phyloP scores from a whole-genome alignment of 805 yeast genomes.

The Monosporozyma servazzii region DNA sequence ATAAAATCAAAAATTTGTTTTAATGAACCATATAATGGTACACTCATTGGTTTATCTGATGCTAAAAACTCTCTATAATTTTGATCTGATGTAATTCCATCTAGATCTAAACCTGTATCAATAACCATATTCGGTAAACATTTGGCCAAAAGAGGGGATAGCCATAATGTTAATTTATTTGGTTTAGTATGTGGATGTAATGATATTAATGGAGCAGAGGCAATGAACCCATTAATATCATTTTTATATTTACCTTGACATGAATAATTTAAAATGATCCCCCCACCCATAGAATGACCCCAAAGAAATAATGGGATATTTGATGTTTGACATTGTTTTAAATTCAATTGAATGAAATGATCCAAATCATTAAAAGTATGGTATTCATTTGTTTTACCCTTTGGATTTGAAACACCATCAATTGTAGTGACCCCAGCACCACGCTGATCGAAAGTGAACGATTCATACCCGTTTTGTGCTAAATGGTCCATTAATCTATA shows the following conservation, averaged over 20 bases:
- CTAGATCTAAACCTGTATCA: conserved; percentile 46
- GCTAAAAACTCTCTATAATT: conserved; percentile 39
- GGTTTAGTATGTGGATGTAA: conserved; percentile 55
- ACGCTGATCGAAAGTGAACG: conserved; percentile 63
- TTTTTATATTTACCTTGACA: conserved; percentile 43
- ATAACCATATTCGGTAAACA: conserved; percentile 42
- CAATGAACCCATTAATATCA: conserved; percentile 38
- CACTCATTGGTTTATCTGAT: conserved; percentile 32
- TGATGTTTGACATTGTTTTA: conserved; percentile 15
- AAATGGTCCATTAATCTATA: conserved; percentile 45
- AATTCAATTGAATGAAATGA: conserved; percentile 32
- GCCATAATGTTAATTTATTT: conserved; percentile 32
- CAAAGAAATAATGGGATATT: conserved; percentile 36
- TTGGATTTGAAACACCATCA: conserved; percentile 53
- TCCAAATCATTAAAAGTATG: conserved; percentile 53
- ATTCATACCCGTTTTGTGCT: conserved; percentile 47
- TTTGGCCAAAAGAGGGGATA: conserved; percentile 35
- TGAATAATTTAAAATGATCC: conserved; percentile 54
- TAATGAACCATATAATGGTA: conserved; percentile 46
- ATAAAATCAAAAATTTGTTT: conserved; percentile 52
- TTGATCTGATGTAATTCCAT: conserved; percentile 44
- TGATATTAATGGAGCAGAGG: conserved; percentile 50
- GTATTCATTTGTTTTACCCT: conserved; percentile 50
- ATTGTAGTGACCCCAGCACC: conserved; percentile 60
- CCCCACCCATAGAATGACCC: conserved; percentile 84